phyloP scores from a whole-genome alignment of 169 alveolate species.

The Cryptosporidium canis region DNA sequence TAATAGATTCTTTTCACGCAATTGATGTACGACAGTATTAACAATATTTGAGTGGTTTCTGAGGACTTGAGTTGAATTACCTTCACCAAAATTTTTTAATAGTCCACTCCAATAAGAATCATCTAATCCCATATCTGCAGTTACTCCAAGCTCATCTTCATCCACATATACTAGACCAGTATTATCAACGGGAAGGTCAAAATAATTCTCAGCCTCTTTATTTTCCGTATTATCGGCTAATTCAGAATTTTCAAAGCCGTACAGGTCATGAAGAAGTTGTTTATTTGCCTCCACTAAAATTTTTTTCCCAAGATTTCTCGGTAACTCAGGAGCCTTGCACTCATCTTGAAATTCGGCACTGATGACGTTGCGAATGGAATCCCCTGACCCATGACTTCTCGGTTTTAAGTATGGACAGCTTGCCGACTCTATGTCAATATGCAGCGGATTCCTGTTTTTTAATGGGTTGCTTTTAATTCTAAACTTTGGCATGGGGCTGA shows the following conservation, averaged over 20 bases:
- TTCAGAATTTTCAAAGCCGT: neutral
- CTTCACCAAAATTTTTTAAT: neutral
- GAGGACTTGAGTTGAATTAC: neutral
- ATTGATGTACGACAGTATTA: neutral
- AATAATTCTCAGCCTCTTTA: slow-evolving; percentile 53
- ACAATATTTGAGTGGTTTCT: neutral
- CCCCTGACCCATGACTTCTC: neutral
- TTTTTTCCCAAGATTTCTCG: slow-evolving; percentile 17
- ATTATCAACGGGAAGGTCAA: slow-evolving; percentile 63
- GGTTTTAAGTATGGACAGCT: slow-evolving; percentile 12
- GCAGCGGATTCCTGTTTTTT: slow-evolving; percentile 39
- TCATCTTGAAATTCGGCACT: slow-evolving; percentile 72
- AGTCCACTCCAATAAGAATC: slow-evolving; percentile 66
- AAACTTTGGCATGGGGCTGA: slow-evolving; percentile 31
- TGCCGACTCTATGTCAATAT: slow-evolving; percentile 60
- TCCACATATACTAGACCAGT: slow-evolving; percentile 23
- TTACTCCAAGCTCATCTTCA: slow-evolving; percentile 7
- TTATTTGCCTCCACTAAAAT: slow-evolving; percentile 37
- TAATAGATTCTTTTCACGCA: neutral
- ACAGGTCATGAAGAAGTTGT: slow-evolving; percentile 13
- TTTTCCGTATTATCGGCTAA: neutral
- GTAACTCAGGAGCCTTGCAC: slow-evolving; percentile 20
- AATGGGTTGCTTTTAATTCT: slow-evolving; percentile 3
- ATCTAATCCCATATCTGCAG: neutral
- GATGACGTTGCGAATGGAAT: neutral